Conservation (phyloP, 164 flowering plant genomes). For the Aristolochia contorta region DNA sequence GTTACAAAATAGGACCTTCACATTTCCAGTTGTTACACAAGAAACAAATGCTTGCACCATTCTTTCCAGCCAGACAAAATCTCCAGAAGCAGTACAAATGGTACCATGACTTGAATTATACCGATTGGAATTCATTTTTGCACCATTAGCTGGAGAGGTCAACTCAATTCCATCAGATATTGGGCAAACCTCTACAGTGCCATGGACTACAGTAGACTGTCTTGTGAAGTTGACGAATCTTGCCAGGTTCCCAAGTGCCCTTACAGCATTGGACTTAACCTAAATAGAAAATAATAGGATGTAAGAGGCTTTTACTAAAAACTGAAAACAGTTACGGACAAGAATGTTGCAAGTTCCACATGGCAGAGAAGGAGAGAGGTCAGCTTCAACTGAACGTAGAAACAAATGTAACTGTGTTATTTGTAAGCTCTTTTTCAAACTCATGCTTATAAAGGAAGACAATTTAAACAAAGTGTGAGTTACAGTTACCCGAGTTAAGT, state of each 20-base stretch:
- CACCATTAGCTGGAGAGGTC: constrained; percentile 6
- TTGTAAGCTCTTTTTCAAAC: too few species aligned
- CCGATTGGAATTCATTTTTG: neutral
- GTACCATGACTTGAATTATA: neutral
- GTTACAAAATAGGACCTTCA: constrained; percentile 44
- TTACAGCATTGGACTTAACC: constrained; percentile 95
- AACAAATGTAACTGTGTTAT: too few species aligned
- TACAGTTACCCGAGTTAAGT: too few species aligned
- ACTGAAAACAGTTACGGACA: too few species aligned
- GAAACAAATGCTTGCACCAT: constrained; percentile 90
- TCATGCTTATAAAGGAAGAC: too few species aligned
- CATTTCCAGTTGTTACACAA: constrained; percentile 89
- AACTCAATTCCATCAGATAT: constrained; percentile 9
- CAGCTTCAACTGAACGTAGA: too few species aligned
- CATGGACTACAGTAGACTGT: constrained; percentile 3
- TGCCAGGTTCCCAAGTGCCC: constrained; percentile 93
- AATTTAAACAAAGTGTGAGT: too few species aligned
- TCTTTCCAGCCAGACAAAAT: constrained; percentile 38
- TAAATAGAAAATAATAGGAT: constrained; percentile 9
- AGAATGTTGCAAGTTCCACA: too few species aligned
- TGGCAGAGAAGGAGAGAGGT: too few species aligned
- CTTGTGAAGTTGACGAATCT: constrained; percentile 41
- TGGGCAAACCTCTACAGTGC: constrained; percentile 2
- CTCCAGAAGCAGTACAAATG: constrained; percentile 13
- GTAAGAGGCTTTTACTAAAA: constrained; percentile 1